Evolutionary conservation across 352 stramenopile species (phyloP), one percentile per base, ranked within the genome.

Genomic region (Phytophthora kernoviae): DNA sequence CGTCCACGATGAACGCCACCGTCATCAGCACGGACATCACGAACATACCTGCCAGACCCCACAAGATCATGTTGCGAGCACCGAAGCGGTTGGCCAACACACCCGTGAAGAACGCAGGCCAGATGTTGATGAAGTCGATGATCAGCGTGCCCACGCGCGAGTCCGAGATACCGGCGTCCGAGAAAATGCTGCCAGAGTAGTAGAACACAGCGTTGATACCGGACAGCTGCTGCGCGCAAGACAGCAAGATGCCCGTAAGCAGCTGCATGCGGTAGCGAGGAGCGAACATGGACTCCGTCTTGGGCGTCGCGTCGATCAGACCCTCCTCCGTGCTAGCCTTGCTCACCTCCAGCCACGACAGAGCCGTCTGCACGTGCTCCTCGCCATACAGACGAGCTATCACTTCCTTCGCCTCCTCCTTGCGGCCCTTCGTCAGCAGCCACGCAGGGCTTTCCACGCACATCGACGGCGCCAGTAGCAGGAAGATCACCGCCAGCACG

Each of bases 31-130:
- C 26, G 15, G 47, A 54, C 21, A 63, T 57, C 14, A 69, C 54
- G 0, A 71, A 68, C 50, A 86, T 83, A 33, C 81, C 48, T 12
- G 76, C 65, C 5, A 70, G 43, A 42, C 50, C 50, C 50, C 50
- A 58, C 37, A 58, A 24, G 50, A 58, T 58, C 50, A 58, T 58
- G 50, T 58, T 58, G 20, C 50, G 50, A 32, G 37, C 40, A n/a
- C 50, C 50, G 50, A 58, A 58, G 39, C 50, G 47, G 45, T 52
- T 52, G 45, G 45, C 45, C 30, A 33, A 18, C 37, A 43, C 37
- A 21, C 37, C 37, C 37, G 37, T 43, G 5, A 43, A 43, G 37
- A 43, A 43, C 14, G 37, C 37, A 8, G 37, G 37, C 14, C 12
- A 43, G 37, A 43, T 43, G 37, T 43, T 43, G 37, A 43, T 43